phyloP scores from a whole-genome alignment of 352 stramenopile genomes.

The Phytophthora cryptogea region DNA sequence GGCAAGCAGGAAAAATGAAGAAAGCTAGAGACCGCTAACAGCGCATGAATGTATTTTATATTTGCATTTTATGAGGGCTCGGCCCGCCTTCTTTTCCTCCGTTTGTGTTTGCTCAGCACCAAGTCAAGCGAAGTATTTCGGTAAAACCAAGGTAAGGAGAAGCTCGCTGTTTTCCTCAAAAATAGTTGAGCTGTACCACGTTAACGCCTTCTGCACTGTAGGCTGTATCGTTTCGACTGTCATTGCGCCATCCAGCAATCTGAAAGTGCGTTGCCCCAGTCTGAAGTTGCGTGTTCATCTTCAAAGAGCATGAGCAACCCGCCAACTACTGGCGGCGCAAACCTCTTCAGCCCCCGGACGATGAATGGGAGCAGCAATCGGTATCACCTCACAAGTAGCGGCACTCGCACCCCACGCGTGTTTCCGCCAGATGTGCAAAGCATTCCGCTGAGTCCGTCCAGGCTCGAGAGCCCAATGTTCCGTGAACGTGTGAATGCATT shows the following conservation, averaged over 20 bases:
- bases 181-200: conserved; percentile 21
- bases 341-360: conserved; percentile 30
- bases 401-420: conserved; percentile 48
- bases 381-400: conserved; percentile 44
- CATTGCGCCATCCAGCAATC: background rate
- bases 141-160: background rate
- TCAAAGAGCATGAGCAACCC: conserved; percentile 19
- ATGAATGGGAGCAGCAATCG: conserved; percentile 35
- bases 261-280: too few species aligned
- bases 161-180: conserved; percentile 1
- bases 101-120: background rate
- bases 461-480: conserved; percentile 78
- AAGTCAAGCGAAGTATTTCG: conserved; percentile 1
- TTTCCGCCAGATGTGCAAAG: conserved; percentile 57
- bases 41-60: conserved; percentile 45
- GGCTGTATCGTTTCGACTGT: background rate
- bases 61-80: conserved; percentile 31
- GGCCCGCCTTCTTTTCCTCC: conserved; percentile 4
- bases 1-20: conserved; percentile 14
- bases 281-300: background rate
- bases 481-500: conserved; percentile 60
- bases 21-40: conserved; percentile 17
- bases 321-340: conserved; percentile 12
- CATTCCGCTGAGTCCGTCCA: conserved; percentile 67
- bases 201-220: conserved; percentile 21